Conservation (phyloP, 2,329 filamentous ascomycete genomes). For the Penicillium oxalicum region DNA sequence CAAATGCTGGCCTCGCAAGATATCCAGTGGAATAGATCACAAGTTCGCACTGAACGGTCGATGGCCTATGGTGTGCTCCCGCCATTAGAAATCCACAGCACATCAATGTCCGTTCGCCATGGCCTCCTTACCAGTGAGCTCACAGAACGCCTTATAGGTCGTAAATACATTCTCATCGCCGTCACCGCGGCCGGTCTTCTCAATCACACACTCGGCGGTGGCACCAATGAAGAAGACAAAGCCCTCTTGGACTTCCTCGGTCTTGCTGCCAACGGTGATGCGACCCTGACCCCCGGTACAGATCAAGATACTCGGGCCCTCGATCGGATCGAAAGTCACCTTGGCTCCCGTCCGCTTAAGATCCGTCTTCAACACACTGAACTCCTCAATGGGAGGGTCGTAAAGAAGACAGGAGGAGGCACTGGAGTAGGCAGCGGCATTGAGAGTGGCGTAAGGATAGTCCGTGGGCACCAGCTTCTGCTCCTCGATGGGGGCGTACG, state of each 20-base stretch:
- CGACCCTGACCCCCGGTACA: constrained; percentile 78
- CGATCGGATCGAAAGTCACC: constrained; percentile 78
- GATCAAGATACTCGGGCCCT: constrained; percentile 87
- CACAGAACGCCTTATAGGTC: constrained; percentile 91
- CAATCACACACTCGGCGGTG: constrained; percentile 73
- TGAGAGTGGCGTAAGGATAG: constrained; percentile 80
- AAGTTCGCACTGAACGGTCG: constrained; percentile 14
- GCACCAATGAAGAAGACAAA: constrained; percentile 82
- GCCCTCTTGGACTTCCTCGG: constrained; percentile 65
- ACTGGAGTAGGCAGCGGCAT: constrained; percentile 73
- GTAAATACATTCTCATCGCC: constrained; percentile 64
- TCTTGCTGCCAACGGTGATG: constrained; percentile 78
- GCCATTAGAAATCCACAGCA: constrained; percentile 12
- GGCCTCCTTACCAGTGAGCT: constrained; percentile 55
- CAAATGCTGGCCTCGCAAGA: neutral
- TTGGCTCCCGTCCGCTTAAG: constrained; percentile 67
- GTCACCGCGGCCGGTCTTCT: constrained; percentile 53
- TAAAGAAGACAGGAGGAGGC: constrained; percentile 70
- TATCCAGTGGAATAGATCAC: constrained; percentile 6
- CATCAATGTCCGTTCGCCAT: constrained; percentile 31
- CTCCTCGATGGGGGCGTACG: constrained; percentile 85
- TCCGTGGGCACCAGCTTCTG: constrained; percentile 86
- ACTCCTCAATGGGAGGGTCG: constrained; percentile 94
- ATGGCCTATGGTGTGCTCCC: constrained; percentile 10
- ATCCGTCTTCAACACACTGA: constrained; percentile 77